Conservation (phyloP, 1,139 yeast species). For the Nakaseomyces sp. region DNA sequence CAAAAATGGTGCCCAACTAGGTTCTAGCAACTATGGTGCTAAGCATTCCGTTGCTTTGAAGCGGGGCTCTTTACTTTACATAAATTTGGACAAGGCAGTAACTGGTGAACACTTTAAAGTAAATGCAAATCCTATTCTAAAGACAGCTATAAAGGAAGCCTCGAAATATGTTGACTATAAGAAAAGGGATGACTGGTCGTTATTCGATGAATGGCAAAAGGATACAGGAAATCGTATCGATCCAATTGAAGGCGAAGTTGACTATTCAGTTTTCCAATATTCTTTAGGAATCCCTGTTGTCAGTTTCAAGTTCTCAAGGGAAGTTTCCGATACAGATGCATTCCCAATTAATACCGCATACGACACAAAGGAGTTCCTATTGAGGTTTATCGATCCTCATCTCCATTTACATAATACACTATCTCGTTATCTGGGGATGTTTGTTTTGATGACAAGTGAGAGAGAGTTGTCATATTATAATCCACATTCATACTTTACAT, state of each 20-base stretch:
- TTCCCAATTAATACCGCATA: slow-evolving; percentile 52
- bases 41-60: slow-evolving; percentile 30
- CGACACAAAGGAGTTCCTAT: slow-evolving; percentile 52
- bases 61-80: slow-evolving; percentile 35
- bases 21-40: slow-evolving; percentile 44
- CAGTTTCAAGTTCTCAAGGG: slow-evolving; percentile 34
- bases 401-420: slow-evolving; percentile 46
- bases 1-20: slow-evolving; percentile 38
- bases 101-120: slow-evolving; percentile 36
- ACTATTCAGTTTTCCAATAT: slow-evolving; percentile 40
- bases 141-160: slow-evolving; percentile 30
- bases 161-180: slow-evolving; percentile 33
- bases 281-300: slow-evolving; percentile 45
- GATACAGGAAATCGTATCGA: slow-evolving; percentile 26
- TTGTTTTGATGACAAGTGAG: slow-evolving; percentile 46
- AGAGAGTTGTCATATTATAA: slow-evolving; percentile 38
- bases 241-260: slow-evolving; percentile 34
- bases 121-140: slow-evolving; percentile 37
- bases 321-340: slow-evolving; percentile 34
- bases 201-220: slow-evolving; percentile 33
- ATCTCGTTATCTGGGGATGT: slow-evolving; percentile 51
- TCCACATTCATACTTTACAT: slow-evolving; percentile 28
- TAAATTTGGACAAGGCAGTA: slow-evolving; percentile 41
- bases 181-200: slow-evolving; percentile 25
- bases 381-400: slow-evolving; percentile 46